Conservation (phyloP, 306 rosid genomes). For the Gillenia trifoliata region DNA sequence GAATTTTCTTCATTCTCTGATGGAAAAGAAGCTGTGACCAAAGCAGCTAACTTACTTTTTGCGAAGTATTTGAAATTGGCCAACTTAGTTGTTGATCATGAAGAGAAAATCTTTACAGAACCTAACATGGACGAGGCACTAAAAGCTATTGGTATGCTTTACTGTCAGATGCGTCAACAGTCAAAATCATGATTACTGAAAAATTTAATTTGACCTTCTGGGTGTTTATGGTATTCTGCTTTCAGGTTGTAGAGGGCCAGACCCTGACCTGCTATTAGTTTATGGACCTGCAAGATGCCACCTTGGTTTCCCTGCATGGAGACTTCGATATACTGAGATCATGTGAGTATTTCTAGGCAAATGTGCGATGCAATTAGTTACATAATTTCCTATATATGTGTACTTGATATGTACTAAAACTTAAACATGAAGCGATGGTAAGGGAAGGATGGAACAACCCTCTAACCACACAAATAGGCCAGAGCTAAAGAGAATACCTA, state of each 20-base stretch:
- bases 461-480: neutral
- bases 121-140: conserved; percentile 60
- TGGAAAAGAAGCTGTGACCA: conserved; percentile 73
- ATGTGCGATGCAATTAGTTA: neutral
- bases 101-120: conserved; percentile 42
- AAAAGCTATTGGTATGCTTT: conserved; percentile 61
- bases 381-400: neutral
- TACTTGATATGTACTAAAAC: neutral
- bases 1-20: conserved; percentile 65
- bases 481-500: neutral
- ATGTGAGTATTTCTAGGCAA: conserved; percentile 43
- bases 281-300: conserved; percentile 92
- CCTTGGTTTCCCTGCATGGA: conserved; percentile 94
- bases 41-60: conserved; percentile 74
- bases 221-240: conserved; percentile 13
- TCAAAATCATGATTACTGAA: conserved; percentile 23
- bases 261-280: conserved; percentile 78
- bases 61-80: conserved; percentile 38
- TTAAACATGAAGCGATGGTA: neutral
- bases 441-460: neutral
- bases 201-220: conserved; percentile 12
- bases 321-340: conserved; percentile 81
- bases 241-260: conserved; percentile 66
- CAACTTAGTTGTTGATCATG: conserved; percentile 36
- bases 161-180: conserved; percentile 13